Evolutionary conservation across 108 stramenopile species (phyloP).

Genomic region (Cyclotella distinguenda): DNA sequence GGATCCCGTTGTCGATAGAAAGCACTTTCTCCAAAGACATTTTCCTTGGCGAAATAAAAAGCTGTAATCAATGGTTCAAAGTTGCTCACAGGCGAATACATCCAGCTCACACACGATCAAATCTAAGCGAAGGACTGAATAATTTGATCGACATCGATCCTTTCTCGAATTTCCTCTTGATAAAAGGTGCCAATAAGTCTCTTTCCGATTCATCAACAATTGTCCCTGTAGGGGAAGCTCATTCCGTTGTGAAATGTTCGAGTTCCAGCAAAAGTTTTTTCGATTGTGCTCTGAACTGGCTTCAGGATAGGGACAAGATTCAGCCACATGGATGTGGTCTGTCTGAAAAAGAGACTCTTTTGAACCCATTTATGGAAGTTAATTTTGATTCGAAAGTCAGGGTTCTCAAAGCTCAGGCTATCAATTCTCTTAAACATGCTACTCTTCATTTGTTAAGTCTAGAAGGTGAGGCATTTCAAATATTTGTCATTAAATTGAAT

Average conservation of each 20-base stretch:
- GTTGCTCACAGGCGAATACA: constrained; percentile 10
- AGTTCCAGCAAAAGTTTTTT: constrained; percentile 32
- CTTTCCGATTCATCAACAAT: constrained; percentile 8
- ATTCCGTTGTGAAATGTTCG: constrained; percentile 27
- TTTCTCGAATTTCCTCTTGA: constrained; percentile 7
- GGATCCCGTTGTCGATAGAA: constrained; percentile 23
- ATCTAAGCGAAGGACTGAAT: not conserved
- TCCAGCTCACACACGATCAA: not conserved
- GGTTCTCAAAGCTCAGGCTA: constrained; percentile 15
- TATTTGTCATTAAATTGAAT: not conserved
- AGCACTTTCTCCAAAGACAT: constrained; percentile 36
- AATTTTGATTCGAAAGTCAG: constrained; percentile 1
- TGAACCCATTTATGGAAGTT: constrained; percentile 5
- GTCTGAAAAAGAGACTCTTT: constrained; percentile 8
- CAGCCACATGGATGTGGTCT: constrained; percentile 75
- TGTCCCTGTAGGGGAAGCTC: constrained; percentile 21
- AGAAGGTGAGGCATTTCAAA: constrained; percentile 3
- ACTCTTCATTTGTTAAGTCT: constrained; percentile 18
- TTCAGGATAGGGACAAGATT: constrained; percentile 52
- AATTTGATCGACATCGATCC: not conserved
- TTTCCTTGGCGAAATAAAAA: constrained; percentile 36
- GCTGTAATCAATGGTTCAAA: constrained; percentile 41
- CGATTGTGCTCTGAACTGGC: constrained; percentile 71
- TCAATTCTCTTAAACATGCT: constrained; percentile 19
- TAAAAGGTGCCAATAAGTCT: constrained; percentile 24